Evolutionary conservation across 208 protist genomes (phyloP), one percentile per base, ranked within the genome.

Genomic region (Plasmodiophora brassicae): DNA sequence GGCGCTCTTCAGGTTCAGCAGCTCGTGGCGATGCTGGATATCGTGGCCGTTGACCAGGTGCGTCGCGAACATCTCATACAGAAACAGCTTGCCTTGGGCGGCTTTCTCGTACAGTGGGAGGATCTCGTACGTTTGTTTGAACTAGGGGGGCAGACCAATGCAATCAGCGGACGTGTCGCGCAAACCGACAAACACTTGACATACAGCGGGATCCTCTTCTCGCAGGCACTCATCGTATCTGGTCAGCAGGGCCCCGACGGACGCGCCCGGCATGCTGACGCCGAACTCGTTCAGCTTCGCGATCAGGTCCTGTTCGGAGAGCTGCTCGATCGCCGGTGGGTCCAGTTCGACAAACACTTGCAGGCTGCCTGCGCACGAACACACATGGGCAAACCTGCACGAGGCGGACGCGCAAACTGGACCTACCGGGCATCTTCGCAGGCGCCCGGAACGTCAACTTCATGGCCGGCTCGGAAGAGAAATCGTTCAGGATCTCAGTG

Each of bases 261-360:
- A 38, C 5, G 65, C n/a, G 32, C 41, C 65, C 32, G 65, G 65
- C 5, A 78, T 36, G 5, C 20, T 32, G 20, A 78, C 5, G 20
- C n/a, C n/a, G n/a, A 78, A 78, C 41, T 78, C 65, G 41, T 78
- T 38, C 5, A 78, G n/a, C 5, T 38, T n/a, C 14, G 10, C 32
- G 14, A 14, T 5, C 10, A 78, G 65, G 10, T 78, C 65, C 20
- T 78, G 32, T 8, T 5, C 5, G 20, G 65, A 44, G 32, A 78
- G 20, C 20, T 78, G 10, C 10, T 78, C 65, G 65, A 5, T 78
- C n/a, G 41, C n/a, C n/a, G 14, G 65, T 44, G 65, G 65, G 65
- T 78, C 65, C n/a, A 78, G 65, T 78, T 78, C 65, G n/a, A 78
- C 65, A 32, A 38, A 78, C 20, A 78, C n/a, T 38, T 78, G 65